Percentiles rank a stretch among this genome's conserved stretches.
Evolutionary conservation across 2,329 filamentous ascomycete genomes (phyloP).

Genomic region (Trematosphaeria pertusa): DNA sequence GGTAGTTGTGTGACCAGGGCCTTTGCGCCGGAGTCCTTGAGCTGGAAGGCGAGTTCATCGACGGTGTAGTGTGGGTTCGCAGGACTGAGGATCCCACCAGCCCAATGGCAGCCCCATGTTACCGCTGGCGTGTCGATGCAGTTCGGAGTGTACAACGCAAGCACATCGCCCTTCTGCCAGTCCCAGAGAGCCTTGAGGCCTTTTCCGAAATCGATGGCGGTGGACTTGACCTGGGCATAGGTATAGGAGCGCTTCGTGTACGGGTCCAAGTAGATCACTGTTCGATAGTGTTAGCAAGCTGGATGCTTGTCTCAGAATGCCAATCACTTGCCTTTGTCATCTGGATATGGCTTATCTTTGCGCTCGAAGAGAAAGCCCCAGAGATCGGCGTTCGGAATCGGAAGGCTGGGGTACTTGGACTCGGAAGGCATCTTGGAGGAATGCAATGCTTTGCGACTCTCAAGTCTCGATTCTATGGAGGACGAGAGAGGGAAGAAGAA

Average conservation of each 20-base stretch:
- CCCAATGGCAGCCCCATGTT: constrained; percentile 82
- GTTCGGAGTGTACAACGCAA: constrained; percentile 85
- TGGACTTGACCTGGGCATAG: constrained; percentile 69
- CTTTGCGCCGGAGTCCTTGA: constrained; percentile 78
- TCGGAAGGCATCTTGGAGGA: constrained; percentile 69
- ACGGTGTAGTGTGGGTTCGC: constrained; percentile 88
- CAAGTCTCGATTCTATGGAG: background rate
- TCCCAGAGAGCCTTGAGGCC: constrained; percentile 76
- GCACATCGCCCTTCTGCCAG: constrained; percentile 84
- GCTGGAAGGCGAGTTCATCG: constrained; percentile 83
- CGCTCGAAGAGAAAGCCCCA: constrained; percentile 81
- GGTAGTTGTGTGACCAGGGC: constrained; percentile 76
- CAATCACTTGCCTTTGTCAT: constrained; percentile 70
- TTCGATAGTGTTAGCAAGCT: constrained; percentile 11
- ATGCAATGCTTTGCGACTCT: background rate
- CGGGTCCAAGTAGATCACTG: constrained; percentile 80
- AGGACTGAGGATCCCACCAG: constrained; percentile 81
- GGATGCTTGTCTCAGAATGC: background rate
- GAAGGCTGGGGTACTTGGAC: constrained; percentile 68
- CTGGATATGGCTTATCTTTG: constrained; percentile 68
- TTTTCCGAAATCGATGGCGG: constrained; percentile 77
- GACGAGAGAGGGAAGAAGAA: constrained; percentile 7
- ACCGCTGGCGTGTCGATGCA: constrained; percentile 80
- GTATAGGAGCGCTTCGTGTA: constrained; percentile 75
- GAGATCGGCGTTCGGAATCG: constrained; percentile 77